Evolutionary conservation across 2,329 filamentous ascomycete species (phyloP), one percentile per base, ranked within the genome.

Genomic region (Thelonectria discophora): DNA sequence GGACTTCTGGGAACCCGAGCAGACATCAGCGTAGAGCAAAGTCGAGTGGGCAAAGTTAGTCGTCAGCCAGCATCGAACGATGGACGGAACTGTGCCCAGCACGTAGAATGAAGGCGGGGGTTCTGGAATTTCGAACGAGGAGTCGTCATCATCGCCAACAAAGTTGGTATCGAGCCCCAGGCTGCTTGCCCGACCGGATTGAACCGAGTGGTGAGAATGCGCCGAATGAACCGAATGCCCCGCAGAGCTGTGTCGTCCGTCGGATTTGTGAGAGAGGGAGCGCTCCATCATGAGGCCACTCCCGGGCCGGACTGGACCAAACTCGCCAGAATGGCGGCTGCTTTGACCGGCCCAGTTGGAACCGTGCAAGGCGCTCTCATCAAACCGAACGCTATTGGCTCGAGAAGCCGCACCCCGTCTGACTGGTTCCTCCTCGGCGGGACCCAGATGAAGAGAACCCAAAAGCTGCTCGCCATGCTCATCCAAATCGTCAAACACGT

Each of bases 381-480:
- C 95, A 72, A 99, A 99, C 39, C 95, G 91, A 69, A 99, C 95
- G 74, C 95, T 98, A 75, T 98, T 98, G 49, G 95, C 94, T 69
- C 95, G 87, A 17, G 95, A 99, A 17, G 93, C 90, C 18, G 92
- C 92, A 55, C 95, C 92, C 65, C 94, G 87, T 39, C 93, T 88
- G 59, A 93, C 89, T 32, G 91, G 91, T 73, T 94, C 91, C 65
- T 98, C 93, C 64, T 97, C 94, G 5, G 90, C 86, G 66, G 79
- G 78, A 2, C 97, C 94, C 7, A 98, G 83, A 61, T 94, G 92
- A 60, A 97, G 84, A 55, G 91, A 92, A 53, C 89, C 90, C 50
- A 97, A 85, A 61, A 95, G 83, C 70, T 89, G 91, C 72, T 90
- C 90, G 49, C 90, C 88, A 67, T 96, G 91, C 72, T 95, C 93